Evolutionary conservation across 1,284 basidiomycete species (phyloP), one percentile per base, ranked within the genome.

Genomic region (Apiotrichum veenhuisii): DNA sequence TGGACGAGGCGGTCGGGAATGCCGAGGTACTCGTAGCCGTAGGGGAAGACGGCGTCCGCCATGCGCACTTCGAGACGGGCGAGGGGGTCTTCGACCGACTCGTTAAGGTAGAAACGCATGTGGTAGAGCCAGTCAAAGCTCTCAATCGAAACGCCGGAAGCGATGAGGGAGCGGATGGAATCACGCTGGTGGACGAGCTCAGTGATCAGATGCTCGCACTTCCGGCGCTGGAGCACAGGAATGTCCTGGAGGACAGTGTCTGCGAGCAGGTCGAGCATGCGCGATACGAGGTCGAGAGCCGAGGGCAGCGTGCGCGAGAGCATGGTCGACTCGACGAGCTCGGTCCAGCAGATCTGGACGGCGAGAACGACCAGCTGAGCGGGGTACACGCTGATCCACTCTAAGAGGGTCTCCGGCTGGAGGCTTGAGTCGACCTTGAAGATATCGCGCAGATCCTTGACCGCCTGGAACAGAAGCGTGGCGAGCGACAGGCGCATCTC

Each of bases 1-100:
- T 98, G 95, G 12, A 99, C 97, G 38, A 99, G 86, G 61, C 92
- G 87, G 75, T 99, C 96, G 1, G 92, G 87, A 17, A 98, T 92
- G 55, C 96, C 96, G 14, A 98, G 84, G 73, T 98, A 98, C 76
- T 99, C 96, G 88, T 91, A 99, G 18, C 97, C 97, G 71, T 98
- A 98, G 1, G 90, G 87, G 84, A 98, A 98, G 1, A 83, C 82
- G 2, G 95, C 93, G 75, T 97, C 89, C 18, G 96, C 95, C 66
- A 91, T 89, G 58, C 84, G 85, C 61, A 97, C 88, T 11, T 82
- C 79, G 18, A 97, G 81, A 26, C 91, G 81, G 26, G 93, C 85
- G 41, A 96, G 80, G 0, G 92, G 88, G 64, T 89, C 87, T 38
- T 87, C 83, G 15, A 83, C 72, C 0, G 78, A 73, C 17, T 81